Conservation (phyloP, 1,139 yeast genomes). For the Yamadazyma membranifaciens region DNA sequence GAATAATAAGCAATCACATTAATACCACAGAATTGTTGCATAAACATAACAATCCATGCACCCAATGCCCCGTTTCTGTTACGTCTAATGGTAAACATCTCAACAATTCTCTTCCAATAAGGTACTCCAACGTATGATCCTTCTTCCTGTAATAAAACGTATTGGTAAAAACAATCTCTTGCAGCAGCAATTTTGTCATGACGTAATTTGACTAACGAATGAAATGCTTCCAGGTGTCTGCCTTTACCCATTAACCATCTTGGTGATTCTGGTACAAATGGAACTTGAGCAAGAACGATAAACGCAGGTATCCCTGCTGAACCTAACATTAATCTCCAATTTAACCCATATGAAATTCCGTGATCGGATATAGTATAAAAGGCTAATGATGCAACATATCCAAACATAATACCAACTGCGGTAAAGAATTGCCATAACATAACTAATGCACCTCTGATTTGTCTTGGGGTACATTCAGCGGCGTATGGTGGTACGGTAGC, state of each 20-base stretch:
- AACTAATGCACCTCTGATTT: slow-evolving; percentile 74
- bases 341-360: slow-evolving; percentile 48
- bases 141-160: slow-evolving; percentile 65
- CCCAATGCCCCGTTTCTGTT: slow-evolving; percentile 83
- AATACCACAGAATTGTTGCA: slow-evolving; percentile 93
- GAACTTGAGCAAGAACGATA: slow-evolving; percentile 63
- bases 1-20: slow-evolving; percentile 86
- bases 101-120: slow-evolving; percentile 47
- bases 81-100: slow-evolving; percentile 68
- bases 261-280: slow-evolving; percentile 75
- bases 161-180: slow-evolving; percentile 72
- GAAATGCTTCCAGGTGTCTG: slow-evolving; percentile 56
- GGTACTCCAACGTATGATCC: slow-evolving; percentile 51
- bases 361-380: slow-evolving; percentile 37
- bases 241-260: slow-evolving; percentile 76
- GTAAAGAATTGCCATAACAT: slow-evolving; percentile 92
- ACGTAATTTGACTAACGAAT: slow-evolving; percentile 51
- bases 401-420: slow-evolving; percentile 83
- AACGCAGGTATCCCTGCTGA: slow-evolving; percentile 75
- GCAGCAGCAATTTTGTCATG: slow-evolving; percentile 62
- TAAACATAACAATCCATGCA: slow-evolving; percentile 80
- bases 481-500: slow-evolving; percentile 82
- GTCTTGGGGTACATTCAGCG: slow-evolving; percentile 78
- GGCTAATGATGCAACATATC: slow-evolving; percentile 69
- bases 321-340: slow-evolving; percentile 83